Conservation (phyloP, 1,284 basidiomycete species). For the Puccinia novopanici region DNA sequence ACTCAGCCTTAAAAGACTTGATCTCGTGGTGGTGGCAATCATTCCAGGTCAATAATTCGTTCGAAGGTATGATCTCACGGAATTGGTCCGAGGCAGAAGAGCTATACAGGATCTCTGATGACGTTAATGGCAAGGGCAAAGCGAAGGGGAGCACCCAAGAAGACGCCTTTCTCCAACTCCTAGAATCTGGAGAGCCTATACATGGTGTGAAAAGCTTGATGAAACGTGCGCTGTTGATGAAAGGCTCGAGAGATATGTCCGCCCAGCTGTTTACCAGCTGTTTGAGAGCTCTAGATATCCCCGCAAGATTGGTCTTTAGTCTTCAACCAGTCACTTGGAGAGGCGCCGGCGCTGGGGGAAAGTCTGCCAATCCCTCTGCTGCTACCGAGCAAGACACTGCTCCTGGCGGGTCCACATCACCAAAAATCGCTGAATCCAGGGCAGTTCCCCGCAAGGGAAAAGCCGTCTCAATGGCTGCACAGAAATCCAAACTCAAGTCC, state of each 20-base stretch:
- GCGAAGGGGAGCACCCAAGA: constrained; percentile 47
- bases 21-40: constrained; percentile 77
- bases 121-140: constrained; percentile 52
- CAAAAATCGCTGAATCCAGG: background rate
- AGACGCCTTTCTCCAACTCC: constrained; percentile 58
- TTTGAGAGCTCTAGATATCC: constrained; percentile 82
- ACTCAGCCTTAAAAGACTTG: constrained; percentile 72
- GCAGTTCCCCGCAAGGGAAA: constrained; percentile 9
- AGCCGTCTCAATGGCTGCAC: constrained; percentile 18
- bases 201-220: constrained; percentile 78
- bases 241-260: constrained; percentile 81
- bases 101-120: constrained; percentile 54
- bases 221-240: constrained; percentile 78
- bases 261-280: constrained; percentile 89
- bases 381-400: background rate
- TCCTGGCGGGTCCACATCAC: background rate
- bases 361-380: constrained; percentile 14
- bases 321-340: constrained; percentile 86
- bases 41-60: constrained; percentile 66
- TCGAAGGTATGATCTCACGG: constrained; percentile 66
- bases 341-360: constrained; percentile 56
- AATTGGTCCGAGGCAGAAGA: constrained; percentile 69
- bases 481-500: constrained; percentile 18
- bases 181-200: constrained; percentile 69
- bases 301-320: constrained; percentile 82